Conservation (phyloP, 2,329 filamentous ascomycete genomes). For the Beauveria bassiana region DNA sequence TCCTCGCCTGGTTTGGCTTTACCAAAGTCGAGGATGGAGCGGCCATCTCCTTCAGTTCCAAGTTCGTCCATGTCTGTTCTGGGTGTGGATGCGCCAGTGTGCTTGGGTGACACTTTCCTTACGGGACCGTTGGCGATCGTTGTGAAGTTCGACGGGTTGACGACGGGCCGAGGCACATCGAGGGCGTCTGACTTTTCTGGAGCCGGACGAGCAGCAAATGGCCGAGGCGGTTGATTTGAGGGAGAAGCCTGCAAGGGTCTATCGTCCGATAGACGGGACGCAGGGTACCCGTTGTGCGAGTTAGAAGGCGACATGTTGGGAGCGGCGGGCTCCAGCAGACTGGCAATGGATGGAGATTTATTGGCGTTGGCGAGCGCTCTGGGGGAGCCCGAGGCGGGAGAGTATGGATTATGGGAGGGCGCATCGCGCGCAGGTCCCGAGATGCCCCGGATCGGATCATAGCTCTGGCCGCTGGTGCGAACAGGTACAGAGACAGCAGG, state of each 20-base stretch:
- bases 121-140: slow-evolving; percentile 33
- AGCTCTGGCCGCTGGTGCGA: slow-evolving; percentile 70
- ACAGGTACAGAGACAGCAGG: slow-evolving; percentile 35
- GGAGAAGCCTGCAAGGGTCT: slow-evolving; percentile 36
- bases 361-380: slow-evolving; percentile 30
- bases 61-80: slow-evolving; percentile 44
- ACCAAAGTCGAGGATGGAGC: slow-evolving; percentile 56
- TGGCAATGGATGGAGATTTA: slow-evolving; percentile 78
- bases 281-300: slow-evolving; percentile 16
- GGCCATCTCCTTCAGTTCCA: slow-evolving; percentile 33
- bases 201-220: slow-evolving; percentile 19
- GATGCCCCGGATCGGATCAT: slow-evolving; percentile 74
- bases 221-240: slow-evolving; percentile 29
- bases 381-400: slow-evolving; percentile 42
- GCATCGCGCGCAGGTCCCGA: slow-evolving; percentile 62
- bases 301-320: slow-evolving; percentile 22
- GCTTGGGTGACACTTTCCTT: slow-evolving; percentile 41
- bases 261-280: slow-evolving; percentile 26
- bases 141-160: slow-evolving; percentile 33
- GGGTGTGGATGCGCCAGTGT: slow-evolving; percentile 37
- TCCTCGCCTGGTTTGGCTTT: slow-evolving; percentile 53
- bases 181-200: slow-evolving; percentile 32
- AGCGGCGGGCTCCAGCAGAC: slow-evolving; percentile 61
- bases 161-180: slow-evolving; percentile 23
- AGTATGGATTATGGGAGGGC: slow-evolving; percentile 40